These are phyloP conservation scores for Zygotorulaspora sp. DNA, from an alignment of 805 yeast species.

Conservation along the genomic window DNA sequence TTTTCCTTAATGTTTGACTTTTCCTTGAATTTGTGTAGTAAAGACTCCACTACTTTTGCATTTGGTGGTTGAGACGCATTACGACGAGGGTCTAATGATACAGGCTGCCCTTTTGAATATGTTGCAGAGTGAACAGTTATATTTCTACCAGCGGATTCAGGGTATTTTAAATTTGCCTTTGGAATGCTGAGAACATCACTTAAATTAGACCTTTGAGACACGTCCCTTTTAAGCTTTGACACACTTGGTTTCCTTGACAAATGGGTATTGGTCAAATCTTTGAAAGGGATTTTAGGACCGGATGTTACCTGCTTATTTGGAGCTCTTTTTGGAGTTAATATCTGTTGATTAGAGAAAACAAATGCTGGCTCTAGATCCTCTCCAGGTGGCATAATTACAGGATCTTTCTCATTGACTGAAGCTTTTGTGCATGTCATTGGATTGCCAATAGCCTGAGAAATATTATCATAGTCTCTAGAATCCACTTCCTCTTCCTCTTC, in stretches of 20 bases:
- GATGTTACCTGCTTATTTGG: neutral
- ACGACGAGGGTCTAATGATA: slow-evolving; percentile 33
- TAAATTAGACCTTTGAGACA: slow-evolving; percentile 12
- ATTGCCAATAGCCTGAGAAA: neutral
- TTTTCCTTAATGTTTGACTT: slow-evolving; percentile 9
- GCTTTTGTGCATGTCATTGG: slow-evolving; percentile 5
- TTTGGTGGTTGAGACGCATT: slow-evolving; percentile 28
- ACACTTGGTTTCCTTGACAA: slow-evolving; percentile 1
- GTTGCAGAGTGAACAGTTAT: slow-evolving; percentile 20
- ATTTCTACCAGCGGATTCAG: neutral
- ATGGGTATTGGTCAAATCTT: slow-evolving; percentile 11
- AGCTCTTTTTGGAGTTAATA: neutral
- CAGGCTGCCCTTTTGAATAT: neutral
- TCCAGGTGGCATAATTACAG: neutral
- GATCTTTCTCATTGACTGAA: neutral
- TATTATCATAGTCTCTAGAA: neutral
- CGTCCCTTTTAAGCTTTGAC: slow-evolving; percentile 11
- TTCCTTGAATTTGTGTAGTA: slow-evolving; percentile 15
- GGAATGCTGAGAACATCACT: slow-evolving; percentile 7
- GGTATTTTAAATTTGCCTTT: neutral
- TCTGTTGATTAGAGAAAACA: slow-evolving; percentile 2
- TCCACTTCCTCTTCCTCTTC: slow-evolving; percentile 24
- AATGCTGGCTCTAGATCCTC: slow-evolving; percentile 7
- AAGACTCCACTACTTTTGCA: slow-evolving; percentile 17
- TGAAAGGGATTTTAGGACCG: slow-evolving; percentile 7